A percentile compares a stretch with the other conserved stretches of the same genome.
phyloP scores from a whole-genome alignment of 2,329 filamentous ascomycete species.

The Penicillium sp. region DNA sequence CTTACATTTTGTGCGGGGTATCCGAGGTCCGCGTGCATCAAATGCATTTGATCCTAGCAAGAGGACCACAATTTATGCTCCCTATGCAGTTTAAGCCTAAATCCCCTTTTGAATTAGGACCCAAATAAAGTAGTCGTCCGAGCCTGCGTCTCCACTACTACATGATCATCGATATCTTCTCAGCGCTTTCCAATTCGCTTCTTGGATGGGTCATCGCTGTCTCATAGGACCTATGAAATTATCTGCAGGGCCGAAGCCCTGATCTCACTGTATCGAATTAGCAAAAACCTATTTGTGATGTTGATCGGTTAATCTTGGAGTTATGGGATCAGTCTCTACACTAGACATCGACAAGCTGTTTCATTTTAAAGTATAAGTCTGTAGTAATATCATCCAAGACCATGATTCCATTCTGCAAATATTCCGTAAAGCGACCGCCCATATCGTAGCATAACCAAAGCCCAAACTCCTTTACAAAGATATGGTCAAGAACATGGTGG shows the following conservation, averaged over 20 bases:
- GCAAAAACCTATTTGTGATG: too few species aligned
- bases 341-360: neutral
- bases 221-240: too few species aligned
- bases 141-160: too few species aligned
- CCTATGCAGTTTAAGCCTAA: neutral
- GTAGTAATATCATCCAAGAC: neutral
- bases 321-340: neutral
- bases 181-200: too few species aligned
- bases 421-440: neutral
- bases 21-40: slow-evolving; percentile 22
- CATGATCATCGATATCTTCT: too few species aligned
- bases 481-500: neutral
- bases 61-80: neutral
- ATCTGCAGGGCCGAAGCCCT: too few species aligned
- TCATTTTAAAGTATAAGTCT: neutral
- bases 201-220: too few species aligned
- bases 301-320: too few species aligned
- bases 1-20: slow-evolving; percentile 22
- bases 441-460: neutral
- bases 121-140: too few species aligned
- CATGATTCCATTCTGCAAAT: neutral
- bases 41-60: neutral
- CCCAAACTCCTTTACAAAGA: neutral
- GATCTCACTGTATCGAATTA: too few species aligned
- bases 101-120: neutral